phyloP scores from a whole-genome alignment of 2,329 filamentous ascomycete genomes.

The Aspergillus floridensis region DNA sequence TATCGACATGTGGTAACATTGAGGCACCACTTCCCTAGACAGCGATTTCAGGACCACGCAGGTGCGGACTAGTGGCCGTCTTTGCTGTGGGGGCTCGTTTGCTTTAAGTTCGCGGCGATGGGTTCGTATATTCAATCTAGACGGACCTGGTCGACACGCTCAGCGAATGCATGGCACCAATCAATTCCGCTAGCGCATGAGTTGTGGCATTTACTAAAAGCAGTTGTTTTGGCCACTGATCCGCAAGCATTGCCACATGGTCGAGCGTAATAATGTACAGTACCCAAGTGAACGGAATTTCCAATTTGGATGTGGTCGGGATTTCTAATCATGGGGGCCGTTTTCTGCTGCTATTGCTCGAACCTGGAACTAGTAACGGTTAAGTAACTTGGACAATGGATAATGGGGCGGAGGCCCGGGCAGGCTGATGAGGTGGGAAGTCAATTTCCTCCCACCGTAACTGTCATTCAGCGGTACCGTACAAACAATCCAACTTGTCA shows the following conservation, averaged over 20 bases:
- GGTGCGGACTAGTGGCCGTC: background rate
- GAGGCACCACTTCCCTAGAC: no score
- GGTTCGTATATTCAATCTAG: background rate
- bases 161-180: background rate
- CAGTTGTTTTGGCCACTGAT: background rate
- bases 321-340: background rate
- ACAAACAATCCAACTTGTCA: background rate
- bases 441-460: no score
- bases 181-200: background rate
- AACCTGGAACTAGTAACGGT: slow-evolving; percentile 1
- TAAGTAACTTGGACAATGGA: background rate
- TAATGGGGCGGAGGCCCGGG: background rate
- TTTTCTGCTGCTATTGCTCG: background rate
- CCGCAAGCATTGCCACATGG: slow-evolving; percentile 1
- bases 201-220: background rate
- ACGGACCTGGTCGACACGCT: background rate
- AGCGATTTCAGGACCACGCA: background rate
- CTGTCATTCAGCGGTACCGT: no score
- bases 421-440: no score
- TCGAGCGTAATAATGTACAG: background rate
- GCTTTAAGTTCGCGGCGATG: no score
- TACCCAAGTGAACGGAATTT: background rate
- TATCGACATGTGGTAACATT: no score
- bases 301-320: background rate
- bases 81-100: background rate